Evolutionary conservation across 805 yeast genomes (phyloP), one percentile per base, ranked within the genome.

Genomic region (Cyberlindnera samutprakarnensis): DNA sequence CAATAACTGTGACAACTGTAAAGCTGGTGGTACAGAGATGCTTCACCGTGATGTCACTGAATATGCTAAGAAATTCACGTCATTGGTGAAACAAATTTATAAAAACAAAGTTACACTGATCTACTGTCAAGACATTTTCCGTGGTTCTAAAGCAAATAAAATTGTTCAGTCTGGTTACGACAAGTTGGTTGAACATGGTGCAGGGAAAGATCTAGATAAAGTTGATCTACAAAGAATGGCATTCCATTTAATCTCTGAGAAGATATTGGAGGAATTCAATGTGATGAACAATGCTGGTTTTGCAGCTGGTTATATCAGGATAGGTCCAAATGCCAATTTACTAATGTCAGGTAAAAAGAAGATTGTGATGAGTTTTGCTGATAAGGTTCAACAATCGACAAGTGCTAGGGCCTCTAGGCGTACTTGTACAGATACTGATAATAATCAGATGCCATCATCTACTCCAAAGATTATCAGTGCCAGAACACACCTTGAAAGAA

Each of bases 1-100:
- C 11, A 72, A 73, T 37, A 70, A 75, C 40, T 92, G 98, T 63
- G 98, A 92, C 58, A 87, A 87, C 51, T 90, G 98, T 62, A 61
- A 69, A 25, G 60, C 68, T 30, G 61, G 59, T 10, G 54, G 53
- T 16, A 53, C 63, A 7, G 60, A 59, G 15, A 62, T 68, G 14
- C 68, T 70, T 18, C 68, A 63, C 28, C 67, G 70, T 38, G 94
- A 90, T 59, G 77, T 86, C 23, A 83, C 95, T 0, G 61, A 53
- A 0, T 61, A 68, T 31, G 78, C 95, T 1, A 61, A 61, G 27
- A 64, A 69, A 30, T 73, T 86, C 17, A 64, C 84, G 5, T 52
- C 61, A 11, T 54, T 88, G 37, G 83, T 88, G 2, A 57, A 66
- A 32, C 51, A 63, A 4, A 49, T 86, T 12, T 77, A 75, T 41